These are phyloP conservation scores for Durusdinium trenchii DNA, from an alignment of 73 alveolate genomes.

Conservation along the genomic window DNA sequence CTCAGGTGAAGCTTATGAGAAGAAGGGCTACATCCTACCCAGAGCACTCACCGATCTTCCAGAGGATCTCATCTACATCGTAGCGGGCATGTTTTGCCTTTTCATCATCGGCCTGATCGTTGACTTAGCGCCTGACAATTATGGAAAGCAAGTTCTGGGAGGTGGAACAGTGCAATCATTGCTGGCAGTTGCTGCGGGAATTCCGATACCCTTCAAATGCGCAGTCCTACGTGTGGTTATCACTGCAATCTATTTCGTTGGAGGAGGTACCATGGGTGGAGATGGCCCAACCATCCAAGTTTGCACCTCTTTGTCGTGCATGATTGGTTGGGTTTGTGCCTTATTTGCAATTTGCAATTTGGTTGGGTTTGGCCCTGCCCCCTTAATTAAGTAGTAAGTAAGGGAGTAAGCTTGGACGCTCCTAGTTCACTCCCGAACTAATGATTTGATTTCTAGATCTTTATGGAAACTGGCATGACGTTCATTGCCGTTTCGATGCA, in stretches of 20 bases:
- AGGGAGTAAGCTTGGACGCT: too few relatives aligned
- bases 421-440: too few relatives aligned
- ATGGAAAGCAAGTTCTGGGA: conserved; percentile 35
- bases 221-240: conserved; percentile 37
- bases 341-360: too few relatives aligned
- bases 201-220: conserved; percentile 70
- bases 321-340: conserved; percentile 64
- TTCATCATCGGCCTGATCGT: conserved; percentile 20
- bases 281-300: conserved; percentile 65
- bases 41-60: conserved; percentile 51
- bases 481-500: too few relatives aligned
- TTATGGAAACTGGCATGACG: too few relatives aligned
- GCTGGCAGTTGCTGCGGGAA: conserved; percentile 79
- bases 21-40: conserved; percentile 41
- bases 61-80: conserved; percentile 29
- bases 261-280: conserved; percentile 26
- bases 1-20: conserved; percentile 2
- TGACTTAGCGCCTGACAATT: conserved; percentile 22
- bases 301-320: conserved; percentile 49
- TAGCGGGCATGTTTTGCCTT: conserved; percentile 36
- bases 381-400: too few relatives aligned
- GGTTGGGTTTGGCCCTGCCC: too few relatives aligned
- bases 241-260: not conserved
- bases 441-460: too few relatives aligned
- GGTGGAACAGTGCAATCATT: conserved; percentile 78